Base-by-base conservation (phyloP, 2,329 filamentous ascomycete species). In the Fusarium incarnatum region DNA sequence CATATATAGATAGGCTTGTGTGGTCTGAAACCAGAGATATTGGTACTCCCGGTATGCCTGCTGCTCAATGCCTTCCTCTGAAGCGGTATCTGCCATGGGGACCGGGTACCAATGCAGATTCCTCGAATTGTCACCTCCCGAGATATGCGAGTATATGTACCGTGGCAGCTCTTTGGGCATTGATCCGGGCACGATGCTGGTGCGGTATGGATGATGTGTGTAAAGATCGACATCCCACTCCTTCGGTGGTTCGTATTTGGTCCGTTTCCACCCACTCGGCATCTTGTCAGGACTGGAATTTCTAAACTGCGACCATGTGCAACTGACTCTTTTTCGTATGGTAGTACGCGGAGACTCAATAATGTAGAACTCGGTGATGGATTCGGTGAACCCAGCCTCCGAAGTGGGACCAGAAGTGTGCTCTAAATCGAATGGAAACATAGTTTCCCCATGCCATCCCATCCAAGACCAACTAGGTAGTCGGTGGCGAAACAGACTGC, bases 41-140 rank as follows among this genome's bases (percentile, higher is more conserved):
- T 37, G 34, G 18, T 37, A 7, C 3, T n/a, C 34, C 1, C 34
- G 34, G 34, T 37, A 37, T 37, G 10, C 18, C 18, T 37, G 34
- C 1, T 37, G 34, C 2, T 37, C 34, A 12, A 2, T 37, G 6
- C 6, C 18, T 3, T 37, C 18, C 12, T 37, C 18, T 7, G 34
- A n/a, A 1, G 18, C 1, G 10, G 34, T 0, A 37, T n/a, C 34
- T 7, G 18, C 18, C 10, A 37, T 2, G 1, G 34, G 34, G 2
- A 37, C 10, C 0, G 34, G 34, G 6, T 37, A 37, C 34, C 34
- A 37, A n/a, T 4, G 1, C 3, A 37, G 34, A n/a, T 37, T n/a
- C 2, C 32, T 3, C 10, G 34, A 18, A n/a, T 37, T n/a, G 3
- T 7, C 34, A 7, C 34, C 18, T 11, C 18, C 34, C 0, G 10